Conservation (phyloP, 2,329 filamentous ascomycete species). For the Remersonia thermophila region DNA sequence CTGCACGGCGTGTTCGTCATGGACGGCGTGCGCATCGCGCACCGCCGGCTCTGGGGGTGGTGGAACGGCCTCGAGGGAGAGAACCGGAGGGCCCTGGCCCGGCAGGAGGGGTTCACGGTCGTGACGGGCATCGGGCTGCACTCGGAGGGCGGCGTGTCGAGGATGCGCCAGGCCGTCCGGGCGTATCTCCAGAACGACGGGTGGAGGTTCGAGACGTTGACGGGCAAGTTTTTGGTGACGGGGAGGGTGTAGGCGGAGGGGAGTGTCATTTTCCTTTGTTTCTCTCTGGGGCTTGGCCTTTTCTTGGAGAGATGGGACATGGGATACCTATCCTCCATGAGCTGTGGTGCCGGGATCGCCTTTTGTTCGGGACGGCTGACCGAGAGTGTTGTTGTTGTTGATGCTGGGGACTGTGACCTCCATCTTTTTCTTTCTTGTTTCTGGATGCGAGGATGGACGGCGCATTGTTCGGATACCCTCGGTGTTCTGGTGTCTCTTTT, state of each 20-base stretch:
- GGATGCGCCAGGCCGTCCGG: constrained; percentile 67
- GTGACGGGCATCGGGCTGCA: constrained; percentile 75
- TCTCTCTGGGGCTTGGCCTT: not conserved
- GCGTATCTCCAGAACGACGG: constrained; percentile 63
- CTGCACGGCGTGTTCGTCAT: constrained; percentile 73
- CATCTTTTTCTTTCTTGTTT: too few relatives aligned
- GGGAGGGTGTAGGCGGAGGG: constrained; percentile 30
- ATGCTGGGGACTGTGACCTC: too few relatives aligned
- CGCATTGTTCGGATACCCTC: too few relatives aligned
- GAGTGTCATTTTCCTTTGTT: too few relatives aligned
- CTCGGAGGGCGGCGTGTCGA: constrained; percentile 62
- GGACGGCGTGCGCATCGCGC: constrained; percentile 69
- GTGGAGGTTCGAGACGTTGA: constrained; percentile 67
- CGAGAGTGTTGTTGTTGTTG: too few relatives aligned
- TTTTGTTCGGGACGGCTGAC: too few relatives aligned
- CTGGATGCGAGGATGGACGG: too few relatives aligned
- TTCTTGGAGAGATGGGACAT: too few relatives aligned
- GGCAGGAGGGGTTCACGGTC: constrained; percentile 49
- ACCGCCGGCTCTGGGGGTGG: constrained; percentile 56
- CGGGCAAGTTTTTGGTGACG: constrained; percentile 57
- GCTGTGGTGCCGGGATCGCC: too few relatives aligned
- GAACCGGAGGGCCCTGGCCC: constrained; percentile 31
- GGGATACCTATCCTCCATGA: too few relatives aligned
- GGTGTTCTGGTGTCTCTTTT: not conserved
- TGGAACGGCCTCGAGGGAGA: constrained; percentile 59